Conservation (phyloP, 2,329 filamentous ascomycete genomes). For the Lithohypha guttulata region DNA sequence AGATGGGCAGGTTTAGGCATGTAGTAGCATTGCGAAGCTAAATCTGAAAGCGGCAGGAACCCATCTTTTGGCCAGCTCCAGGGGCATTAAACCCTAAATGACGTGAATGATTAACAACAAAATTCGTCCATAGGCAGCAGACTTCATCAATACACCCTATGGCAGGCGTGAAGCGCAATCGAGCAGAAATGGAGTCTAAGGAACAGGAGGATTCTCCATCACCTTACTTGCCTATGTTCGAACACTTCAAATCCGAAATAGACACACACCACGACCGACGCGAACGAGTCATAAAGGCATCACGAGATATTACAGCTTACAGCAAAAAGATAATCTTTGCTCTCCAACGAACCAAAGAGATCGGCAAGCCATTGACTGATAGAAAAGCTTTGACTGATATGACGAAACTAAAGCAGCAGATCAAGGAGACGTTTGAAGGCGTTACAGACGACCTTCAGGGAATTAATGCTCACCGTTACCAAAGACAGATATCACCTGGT, state of each 20-base stretch:
- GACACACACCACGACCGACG: constrained; percentile 91
- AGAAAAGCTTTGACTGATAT: constrained; percentile 2
- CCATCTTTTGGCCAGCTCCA: too few species aligned
- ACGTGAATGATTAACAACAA: neutral
- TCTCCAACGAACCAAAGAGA: constrained; percentile 44
- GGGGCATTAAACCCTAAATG: too few species aligned
- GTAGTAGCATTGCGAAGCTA: neutral
- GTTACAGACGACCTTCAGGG: constrained; percentile 65
- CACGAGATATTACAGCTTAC: constrained; percentile 79
- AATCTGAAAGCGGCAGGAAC: neutral
- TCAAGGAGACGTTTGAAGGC: constrained; percentile 54
- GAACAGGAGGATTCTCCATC: constrained; percentile 24
- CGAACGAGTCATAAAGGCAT: constrained; percentile 81
- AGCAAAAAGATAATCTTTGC: constrained; percentile 98
- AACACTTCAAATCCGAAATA: constrained; percentile 71
- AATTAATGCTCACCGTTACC: constrained; percentile 74
- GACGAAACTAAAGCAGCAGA: constrained; percentile 61
- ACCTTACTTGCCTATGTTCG: constrained; percentile 61
- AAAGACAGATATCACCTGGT: constrained; percentile 61
- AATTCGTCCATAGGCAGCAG: neutral
- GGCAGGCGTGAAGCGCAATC: constrained; percentile 20
- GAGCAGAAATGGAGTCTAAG: constrained; percentile 14
- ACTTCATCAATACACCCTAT: too few species aligned
- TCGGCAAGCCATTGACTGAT: constrained; percentile 7
- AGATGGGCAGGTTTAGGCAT: too few species aligned